Evolutionary conservation across 257 asterid genomes (phyloP).

Genomic region (Leptodermis oblonga): DNA sequence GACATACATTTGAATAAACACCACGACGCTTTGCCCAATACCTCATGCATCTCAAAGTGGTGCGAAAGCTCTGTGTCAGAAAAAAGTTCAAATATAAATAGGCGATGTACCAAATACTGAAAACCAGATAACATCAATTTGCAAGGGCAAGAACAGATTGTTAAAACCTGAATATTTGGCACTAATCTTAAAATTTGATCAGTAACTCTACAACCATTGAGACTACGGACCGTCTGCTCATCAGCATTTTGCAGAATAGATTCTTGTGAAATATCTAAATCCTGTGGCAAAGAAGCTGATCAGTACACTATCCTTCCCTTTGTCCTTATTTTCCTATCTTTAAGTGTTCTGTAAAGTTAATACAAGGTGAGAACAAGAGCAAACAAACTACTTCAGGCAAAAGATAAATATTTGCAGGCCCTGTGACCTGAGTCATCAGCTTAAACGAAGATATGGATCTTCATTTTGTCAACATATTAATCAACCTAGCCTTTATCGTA

Average conservation of each 20-base stretch:
- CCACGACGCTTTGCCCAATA: slow-evolving; percentile 44
- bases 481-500: not conserved
- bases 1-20: slow-evolving; percentile 39
- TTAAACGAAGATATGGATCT: not conserved
- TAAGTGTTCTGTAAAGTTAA: not conserved
- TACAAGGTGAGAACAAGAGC: not conserved
- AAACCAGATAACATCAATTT: not conserved
- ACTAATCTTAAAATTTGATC: slow-evolving; percentile 73
- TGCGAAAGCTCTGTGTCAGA: slow-evolving; percentile 34
- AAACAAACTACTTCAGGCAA: not conserved
- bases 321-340: not conserved
- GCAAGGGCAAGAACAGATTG: not conserved
- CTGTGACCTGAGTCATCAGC: not conserved
- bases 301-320: not conserved
- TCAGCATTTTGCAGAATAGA: slow-evolving; percentile 79
- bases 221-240: slow-evolving; percentile 86
- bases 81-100: not conserved
- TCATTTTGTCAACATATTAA: not conserved
- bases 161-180: slow-evolving; percentile 73
- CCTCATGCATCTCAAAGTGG: slow-evolving; percentile 38
- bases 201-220: slow-evolving; percentile 86
- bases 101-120: not conserved
- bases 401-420: not conserved
- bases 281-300: slow-evolving; percentile 30
- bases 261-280: slow-evolving; percentile 75